Evolutionary conservation across 2,329 filamentous ascomycete genomes (phyloP).

Genomic region (Botrytis porri): DNA sequence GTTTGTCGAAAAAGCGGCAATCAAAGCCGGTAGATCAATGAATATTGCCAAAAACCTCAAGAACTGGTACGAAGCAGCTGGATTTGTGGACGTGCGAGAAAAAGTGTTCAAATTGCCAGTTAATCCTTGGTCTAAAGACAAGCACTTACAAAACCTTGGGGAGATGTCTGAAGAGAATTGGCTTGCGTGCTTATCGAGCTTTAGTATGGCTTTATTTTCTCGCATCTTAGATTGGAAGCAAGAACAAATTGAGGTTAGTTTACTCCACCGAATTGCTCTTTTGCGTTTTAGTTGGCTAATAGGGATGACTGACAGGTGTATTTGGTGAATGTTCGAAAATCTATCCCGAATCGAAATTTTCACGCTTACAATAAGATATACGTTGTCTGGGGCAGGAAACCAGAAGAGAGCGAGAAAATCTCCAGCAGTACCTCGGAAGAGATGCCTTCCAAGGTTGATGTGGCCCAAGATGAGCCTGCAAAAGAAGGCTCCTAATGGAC

Average conservation of each 20-base stretch:
- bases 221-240: conserved; percentile 34
- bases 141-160: conserved; percentile 30
- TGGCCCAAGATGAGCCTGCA: not conserved
- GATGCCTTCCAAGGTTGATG: too few species aligned
- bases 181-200: conserved; percentile 29
- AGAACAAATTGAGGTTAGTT: conserved; percentile 35
- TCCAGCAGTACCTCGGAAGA: not conserved
- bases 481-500: not conserved
- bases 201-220: conserved; percentile 34
- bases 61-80: conserved; percentile 42
- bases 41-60: conserved; percentile 31
- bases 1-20: conserved; percentile 28
- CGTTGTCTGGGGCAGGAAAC: conserved; percentile 36
- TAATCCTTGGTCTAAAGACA: conserved; percentile 51
- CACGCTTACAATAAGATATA: conserved; percentile 35
- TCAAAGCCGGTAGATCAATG: conserved; percentile 28
- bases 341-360: conserved; percentile 30
- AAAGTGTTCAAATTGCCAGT: conserved; percentile 52
- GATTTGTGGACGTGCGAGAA: conserved; percentile 55
- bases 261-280: not conserved
- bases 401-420: not conserved
- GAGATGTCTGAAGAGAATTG: conserved; percentile 34
- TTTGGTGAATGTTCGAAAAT: conserved; percentile 32
- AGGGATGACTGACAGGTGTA: conserved; percentile 25
- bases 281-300: not conserved